Evolutionary conservation across 192 early-diverging fungal genomes (phyloP).

Genomic region (Cladochytrium replicatum): DNA sequence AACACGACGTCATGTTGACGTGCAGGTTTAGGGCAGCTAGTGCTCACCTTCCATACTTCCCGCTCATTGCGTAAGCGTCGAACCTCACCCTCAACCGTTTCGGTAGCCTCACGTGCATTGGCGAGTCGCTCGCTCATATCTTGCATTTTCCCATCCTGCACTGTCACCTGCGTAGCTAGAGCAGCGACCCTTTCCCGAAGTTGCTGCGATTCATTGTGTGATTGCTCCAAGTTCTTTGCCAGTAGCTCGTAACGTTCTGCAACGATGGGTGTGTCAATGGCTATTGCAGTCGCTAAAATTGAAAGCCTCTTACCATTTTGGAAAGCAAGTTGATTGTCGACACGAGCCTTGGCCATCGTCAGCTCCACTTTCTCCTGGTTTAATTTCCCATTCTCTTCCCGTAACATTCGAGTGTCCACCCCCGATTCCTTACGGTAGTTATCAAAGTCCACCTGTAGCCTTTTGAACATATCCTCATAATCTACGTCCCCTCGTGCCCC

Average conservation of each 20-base stretch:
- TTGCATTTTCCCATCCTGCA: constrained; percentile 54
- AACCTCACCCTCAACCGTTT: constrained; percentile 34
- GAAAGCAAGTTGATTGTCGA: constrained; percentile 49
- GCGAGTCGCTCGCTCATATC: constrained; percentile 37
- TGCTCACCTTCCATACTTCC: constrained; percentile 37
- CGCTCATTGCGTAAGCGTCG: constrained; percentile 47
- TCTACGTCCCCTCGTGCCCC: constrained; percentile 6
- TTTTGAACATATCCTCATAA: constrained; percentile 31
- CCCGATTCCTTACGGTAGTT: constrained; percentile 53
- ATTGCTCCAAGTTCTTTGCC: constrained; percentile 36
- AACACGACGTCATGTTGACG: too few species aligned
- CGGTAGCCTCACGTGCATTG: constrained; percentile 36
- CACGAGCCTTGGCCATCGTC: constrained; percentile 50
- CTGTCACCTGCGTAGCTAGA: constrained; percentile 35
- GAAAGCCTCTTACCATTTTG: too few species aligned
- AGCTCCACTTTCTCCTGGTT: constrained; percentile 47
- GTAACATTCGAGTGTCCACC: constrained; percentile 43
- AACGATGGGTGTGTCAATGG: too few species aligned
- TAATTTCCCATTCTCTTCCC: constrained; percentile 36
- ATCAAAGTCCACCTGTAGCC: constrained; percentile 55
- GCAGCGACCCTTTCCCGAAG: constrained; percentile 47
- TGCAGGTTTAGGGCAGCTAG: too few species aligned
- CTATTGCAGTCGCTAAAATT: too few species aligned
- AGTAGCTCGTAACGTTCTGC: constrained; percentile 54
- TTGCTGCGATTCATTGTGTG: constrained; percentile 49